These are phyloP conservation scores for Leptographium radiaticola DNA, from an alignment of 2,329 filamentous ascomycete genomes.

Conservation along the genomic window DNA sequence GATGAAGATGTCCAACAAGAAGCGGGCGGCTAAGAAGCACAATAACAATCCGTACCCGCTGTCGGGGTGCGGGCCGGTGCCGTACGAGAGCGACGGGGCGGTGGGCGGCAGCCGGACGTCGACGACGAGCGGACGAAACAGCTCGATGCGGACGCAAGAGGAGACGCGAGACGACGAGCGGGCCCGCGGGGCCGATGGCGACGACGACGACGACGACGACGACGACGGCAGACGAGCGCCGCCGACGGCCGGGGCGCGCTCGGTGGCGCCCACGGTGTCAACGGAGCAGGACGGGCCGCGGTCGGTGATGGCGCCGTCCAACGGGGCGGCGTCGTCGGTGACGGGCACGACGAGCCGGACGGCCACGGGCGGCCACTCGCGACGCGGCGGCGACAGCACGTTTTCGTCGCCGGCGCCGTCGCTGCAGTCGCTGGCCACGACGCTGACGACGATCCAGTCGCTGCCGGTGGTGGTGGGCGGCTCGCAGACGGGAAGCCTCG, in stretches of 20 bases:
- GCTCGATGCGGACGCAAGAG: constrained; percentile 47
- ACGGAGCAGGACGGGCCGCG: constrained; percentile 66
- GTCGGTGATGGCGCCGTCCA: constrained; percentile 65
- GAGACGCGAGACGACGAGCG: constrained; percentile 14
- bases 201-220: background rate
- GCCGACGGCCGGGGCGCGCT: constrained; percentile 53
- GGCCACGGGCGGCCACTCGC: constrained; percentile 48
- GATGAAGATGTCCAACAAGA: constrained; percentile 37
- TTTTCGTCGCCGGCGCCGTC: constrained; percentile 77
- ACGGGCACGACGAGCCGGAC: constrained; percentile 71
- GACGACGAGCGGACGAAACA: constrained; percentile 36
- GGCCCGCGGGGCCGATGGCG: background rate
- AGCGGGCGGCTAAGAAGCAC: constrained; percentile 51
- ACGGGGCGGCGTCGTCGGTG: constrained; percentile 44
- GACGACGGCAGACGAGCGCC: constrained; percentile 40
- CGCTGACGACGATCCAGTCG: constrained; percentile 75
- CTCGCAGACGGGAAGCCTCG: no score
- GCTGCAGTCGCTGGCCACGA: constrained; percentile 68
- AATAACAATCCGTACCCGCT: constrained; percentile 90
- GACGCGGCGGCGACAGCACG: constrained; percentile 58
- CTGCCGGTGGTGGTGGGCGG: constrained; percentile 33
- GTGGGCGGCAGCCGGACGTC: constrained; percentile 36
- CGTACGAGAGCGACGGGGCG: background rate
- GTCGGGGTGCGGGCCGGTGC: constrained; percentile 41
- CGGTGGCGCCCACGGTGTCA: constrained; percentile 66